phyloP scores from a whole-genome alignment of 2,329 filamentous ascomycete species.

The Neopestalotiopsis sp. region DNA sequence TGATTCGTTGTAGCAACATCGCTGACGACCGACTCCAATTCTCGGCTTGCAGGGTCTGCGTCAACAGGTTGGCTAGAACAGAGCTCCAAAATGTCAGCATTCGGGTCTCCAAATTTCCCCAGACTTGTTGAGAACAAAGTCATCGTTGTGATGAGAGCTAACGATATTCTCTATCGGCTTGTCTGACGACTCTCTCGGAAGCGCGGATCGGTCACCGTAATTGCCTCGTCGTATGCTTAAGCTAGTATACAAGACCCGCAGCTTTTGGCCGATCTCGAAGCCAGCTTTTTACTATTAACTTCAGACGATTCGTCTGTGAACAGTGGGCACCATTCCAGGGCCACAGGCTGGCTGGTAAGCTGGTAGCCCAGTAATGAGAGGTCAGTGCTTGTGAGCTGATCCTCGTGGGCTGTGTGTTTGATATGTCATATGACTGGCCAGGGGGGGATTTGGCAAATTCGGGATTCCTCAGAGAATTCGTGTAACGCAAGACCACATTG shows the following conservation, averaged over 20 bases:
- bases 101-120: not conserved
- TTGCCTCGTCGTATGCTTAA: not conserved
- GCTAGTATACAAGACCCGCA: not conserved
- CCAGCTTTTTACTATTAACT: not conserved
- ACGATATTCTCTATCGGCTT: not conserved
- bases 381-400: conserved; percentile 1
- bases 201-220: not conserved
- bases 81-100: not conserved
- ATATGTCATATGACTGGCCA: not conserved
- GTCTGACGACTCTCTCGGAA: not conserved
- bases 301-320: not conserved
- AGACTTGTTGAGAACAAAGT: not conserved
- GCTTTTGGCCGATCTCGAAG: not conserved
- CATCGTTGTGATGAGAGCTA: not conserved
- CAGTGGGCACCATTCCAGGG: not conserved
- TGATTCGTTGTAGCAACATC: not conserved
- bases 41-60: not conserved
- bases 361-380: not conserved
- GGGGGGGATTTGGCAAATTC: not conserved
- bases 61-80: not conserved
- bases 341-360: not conserved
- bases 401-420: not conserved
- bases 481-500: not conserved
- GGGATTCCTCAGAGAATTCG: not conserved
- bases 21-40: not conserved